Conservation (phyloP, 805 yeast species). For the Priceomyces haplophilus region DNA sequence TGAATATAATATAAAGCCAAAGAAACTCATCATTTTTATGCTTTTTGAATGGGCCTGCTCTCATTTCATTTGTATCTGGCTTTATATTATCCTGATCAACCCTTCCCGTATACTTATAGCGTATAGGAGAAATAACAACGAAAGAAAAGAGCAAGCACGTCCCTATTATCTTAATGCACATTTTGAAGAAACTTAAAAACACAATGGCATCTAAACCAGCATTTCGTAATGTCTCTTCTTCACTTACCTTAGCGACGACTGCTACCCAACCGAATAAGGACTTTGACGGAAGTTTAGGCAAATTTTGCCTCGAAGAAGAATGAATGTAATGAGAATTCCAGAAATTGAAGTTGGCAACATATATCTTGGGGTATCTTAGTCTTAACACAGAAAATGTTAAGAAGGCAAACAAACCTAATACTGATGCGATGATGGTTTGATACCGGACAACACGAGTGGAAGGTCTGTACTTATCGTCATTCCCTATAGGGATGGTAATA, state of each 20-base stretch:
- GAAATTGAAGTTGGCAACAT: conserved; percentile 71
- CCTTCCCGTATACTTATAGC: conserved; percentile 79
- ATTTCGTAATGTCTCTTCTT: conserved; percentile 74
- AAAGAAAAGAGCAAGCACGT: conserved; percentile 68
- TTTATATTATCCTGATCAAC: conserved; percentile 23
- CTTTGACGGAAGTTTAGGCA: conserved; percentile 56
- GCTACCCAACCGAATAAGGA: conserved; percentile 82
- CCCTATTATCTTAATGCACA: conserved; percentile 70
- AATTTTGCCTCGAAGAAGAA: conserved; percentile 42
- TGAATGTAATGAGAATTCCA: conserved; percentile 41
- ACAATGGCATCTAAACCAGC: conserved; percentile 96
- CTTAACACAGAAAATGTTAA: conserved; percentile 67
- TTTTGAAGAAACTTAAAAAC: conserved; percentile 83
- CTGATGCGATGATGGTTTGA: conserved; percentile 67
- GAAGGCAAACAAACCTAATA: conserved; percentile 68
- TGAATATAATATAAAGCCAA: conserved; percentile 86
- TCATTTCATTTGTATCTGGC: conserved; percentile 14
- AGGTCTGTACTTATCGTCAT: conserved; percentile 9
- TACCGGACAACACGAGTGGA: conserved; percentile 63
- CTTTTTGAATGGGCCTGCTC: neutral
- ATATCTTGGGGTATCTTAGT: conserved; percentile 72
- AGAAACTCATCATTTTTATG: conserved; percentile 49
- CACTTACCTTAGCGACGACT: conserved; percentile 60
- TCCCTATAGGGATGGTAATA: conserved; percentile 3
- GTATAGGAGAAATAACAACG: conserved; percentile 74